Base-by-base conservation (phyloP, 2,329 filamentous ascomycete species). In the Talaromyces rugulosus region DNA sequence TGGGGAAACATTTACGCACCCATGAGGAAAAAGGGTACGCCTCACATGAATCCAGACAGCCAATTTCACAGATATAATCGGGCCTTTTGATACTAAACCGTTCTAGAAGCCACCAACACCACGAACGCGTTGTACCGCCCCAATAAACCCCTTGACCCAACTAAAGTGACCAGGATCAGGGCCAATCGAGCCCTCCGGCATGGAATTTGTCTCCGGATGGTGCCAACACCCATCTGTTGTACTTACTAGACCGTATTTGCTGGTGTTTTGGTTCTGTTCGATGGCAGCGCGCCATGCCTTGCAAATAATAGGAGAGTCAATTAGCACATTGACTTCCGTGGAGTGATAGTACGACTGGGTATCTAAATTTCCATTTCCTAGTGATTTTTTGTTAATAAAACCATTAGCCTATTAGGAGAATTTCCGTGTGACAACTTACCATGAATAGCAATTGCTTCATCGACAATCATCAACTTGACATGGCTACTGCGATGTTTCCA, bases 331-430 rank as follows among this genome's bases (percentile, higher is more conserved):
- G 60, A 90, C 83, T 72, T 94, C 90, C 72, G 92, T 89, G 60
- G 83, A 87, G 70, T 94, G 90, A 66, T 83, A 92, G 87, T 89
- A 93, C 23, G 83, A 87, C 74, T 94, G 90, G 1, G 90, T 92
- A 67, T 94, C 90, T 71, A 92, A 88, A 69, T 93, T 94, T 0
- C 89, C 90, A 65, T 85, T 90, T 3, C 90, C 74, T 75, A 18
- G 16, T 5, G 42, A 34, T 5, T 34, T 44, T 5, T 7, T n/a
- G 31, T 12, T 12, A 56, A 40, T 11, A 56, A 36, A 11, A 18
- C 2, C 11, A 5, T 44, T 55, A 14, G 40, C 16, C 5, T 40
- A 6, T 2, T n/a, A n/a, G 36, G 34, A 14, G 2, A n/a, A 14
- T n/a, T 36, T 14, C 1, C 14, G 2, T 3, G 16, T 14, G 28